Evolutionary conservation across 75 land plant species (phyloP), one percentile per base, ranked within the genome.

Genomic region (Pinus albicaulis): DNA sequence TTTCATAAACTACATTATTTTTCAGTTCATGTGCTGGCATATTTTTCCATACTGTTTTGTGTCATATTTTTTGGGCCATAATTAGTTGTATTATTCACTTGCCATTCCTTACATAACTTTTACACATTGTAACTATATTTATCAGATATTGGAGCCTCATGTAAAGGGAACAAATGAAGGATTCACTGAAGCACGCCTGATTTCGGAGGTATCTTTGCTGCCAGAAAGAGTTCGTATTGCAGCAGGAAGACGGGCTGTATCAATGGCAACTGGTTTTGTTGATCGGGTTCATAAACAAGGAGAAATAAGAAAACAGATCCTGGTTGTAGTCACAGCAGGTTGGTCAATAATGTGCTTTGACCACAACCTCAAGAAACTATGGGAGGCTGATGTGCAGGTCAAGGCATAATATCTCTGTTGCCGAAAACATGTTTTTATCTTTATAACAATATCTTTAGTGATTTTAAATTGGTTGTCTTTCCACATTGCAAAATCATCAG

Each of bases 281-380:
- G 95, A 94, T 70, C 84, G 92, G 7, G 26, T 31, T 19, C 80
- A 88, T 55, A 91, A 73, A 58, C 81, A 81, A 52, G 88, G 88
- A 13, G 88, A 90, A 59, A 68, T 73, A 20, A 84, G 59, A 55
- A 97, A 94, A 82, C 92, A 97, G 77, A 95, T 97, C 68, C 76
- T 97, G 84, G 99, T 97, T 72, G 99, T 95, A 74, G 98, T 97
- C 26, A 95, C 99, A 24, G 92, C 99, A 16, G 99, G 95, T 58
- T 97, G 99, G 99, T 85, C 87, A 25, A 83, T 97, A 17, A 89
- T 97, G 86, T 97, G 99, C 76, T 97, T 92, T 73, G 99, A 97
- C 75, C 98, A 94, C 86, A 97, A 97, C 65, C 82, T 97, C 63
- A 87, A 89, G 69, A 97, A 97, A 77, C 86, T 97, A 31, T 97